Percentiles rank a stretch among this genome's conserved stretches.
phyloP scores from a whole-genome alignment of 345 rosid species.

The Cardamine occulta region DNA sequence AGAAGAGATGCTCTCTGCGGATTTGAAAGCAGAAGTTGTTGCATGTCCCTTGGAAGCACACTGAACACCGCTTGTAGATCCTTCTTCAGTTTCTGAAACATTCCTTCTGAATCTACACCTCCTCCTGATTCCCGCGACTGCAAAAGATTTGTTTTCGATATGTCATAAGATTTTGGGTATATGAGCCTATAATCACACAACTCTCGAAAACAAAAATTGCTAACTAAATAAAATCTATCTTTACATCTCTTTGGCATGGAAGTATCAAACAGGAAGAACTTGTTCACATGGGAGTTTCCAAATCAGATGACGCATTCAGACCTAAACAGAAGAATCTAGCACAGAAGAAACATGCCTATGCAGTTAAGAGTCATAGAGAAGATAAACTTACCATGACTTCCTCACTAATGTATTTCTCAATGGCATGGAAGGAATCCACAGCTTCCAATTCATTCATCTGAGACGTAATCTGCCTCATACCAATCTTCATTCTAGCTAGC shows the following conservation, averaged over 20 bases:
- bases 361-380: constrained; percentile 10
- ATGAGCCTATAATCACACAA: background rate
- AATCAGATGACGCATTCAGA: constrained; percentile 19
- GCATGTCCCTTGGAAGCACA: constrained; percentile 84
- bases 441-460: constrained; percentile 87
- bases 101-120: constrained; percentile 48
- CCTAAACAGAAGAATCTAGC: background rate
- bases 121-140: constrained; percentile 61
- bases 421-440: constrained; percentile 87
- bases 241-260: constrained; percentile 11
- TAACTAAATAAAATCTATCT: background rate
- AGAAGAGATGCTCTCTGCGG: constrained; percentile 84
- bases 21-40: constrained; percentile 81
- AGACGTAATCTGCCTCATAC: constrained; percentile 63
- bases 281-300: background rate
- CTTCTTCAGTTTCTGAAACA: constrained; percentile 69
- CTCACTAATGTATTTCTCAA: constrained; percentile 72
- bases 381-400: constrained; percentile 66
- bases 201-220: background rate
- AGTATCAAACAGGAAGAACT: background rate
- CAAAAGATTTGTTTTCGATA: constrained; percentile 25
- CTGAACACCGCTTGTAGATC: constrained; percentile 76
- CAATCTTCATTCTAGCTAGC: constrained; percentile 81
- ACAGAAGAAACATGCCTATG: constrained; percentile 10
- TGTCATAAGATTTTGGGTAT: background rate